Base-by-base conservation (phyloP, 345 rosid species). In the Melastoma malabathricum region DNA sequence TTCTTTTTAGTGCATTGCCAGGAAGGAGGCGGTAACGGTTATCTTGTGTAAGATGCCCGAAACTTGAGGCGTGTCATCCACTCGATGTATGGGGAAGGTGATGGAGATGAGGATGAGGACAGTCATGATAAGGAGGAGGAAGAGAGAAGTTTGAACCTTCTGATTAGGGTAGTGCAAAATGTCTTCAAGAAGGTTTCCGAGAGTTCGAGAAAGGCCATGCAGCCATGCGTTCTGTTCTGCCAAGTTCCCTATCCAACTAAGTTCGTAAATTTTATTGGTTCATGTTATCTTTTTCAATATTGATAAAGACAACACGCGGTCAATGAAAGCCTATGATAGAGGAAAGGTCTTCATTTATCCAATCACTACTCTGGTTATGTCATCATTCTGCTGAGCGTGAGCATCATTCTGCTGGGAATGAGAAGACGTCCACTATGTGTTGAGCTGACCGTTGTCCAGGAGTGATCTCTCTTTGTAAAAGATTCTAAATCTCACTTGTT, bases 101-200 rank as follows among this genome's bases (percentile, higher is more conserved):
- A 39, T 8, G 71, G 58, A 43, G 39, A 52, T 10, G 62, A 49
- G 19, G 72, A 67, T 20, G 75, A 59, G 15, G 90, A 69, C 1
- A 72, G 68, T 0, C 87, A 60, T 0, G 90, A 79, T 1, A 83
- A 76, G 0, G 93, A 81, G 18, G 89, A 76, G 6, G 95, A 83
- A 57, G 96, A 80, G 61, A 45, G 92, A 73, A 90, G 98, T 48
- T 75, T 90, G 70, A 96, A 86, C 76, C 81, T 86, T 12, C 57
- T 90, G 39, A 73, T 83, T 58, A 74, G 64, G 43, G 86, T 90
- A 27, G 67, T 86, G 0, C 78, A 78, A 56, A 90, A 83, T 49
- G 79, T 80, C 50, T 90, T 80, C 59, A 56, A 66, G 68, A 83
- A 86, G 69, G 45, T 80, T 13, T 83, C 98, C 6, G 83, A 72